These are phyloP conservation scores for Ensete glaucum DNA, from an alignment of 176 grass and related monocot genomes.

Conservation along the genomic window DNA sequence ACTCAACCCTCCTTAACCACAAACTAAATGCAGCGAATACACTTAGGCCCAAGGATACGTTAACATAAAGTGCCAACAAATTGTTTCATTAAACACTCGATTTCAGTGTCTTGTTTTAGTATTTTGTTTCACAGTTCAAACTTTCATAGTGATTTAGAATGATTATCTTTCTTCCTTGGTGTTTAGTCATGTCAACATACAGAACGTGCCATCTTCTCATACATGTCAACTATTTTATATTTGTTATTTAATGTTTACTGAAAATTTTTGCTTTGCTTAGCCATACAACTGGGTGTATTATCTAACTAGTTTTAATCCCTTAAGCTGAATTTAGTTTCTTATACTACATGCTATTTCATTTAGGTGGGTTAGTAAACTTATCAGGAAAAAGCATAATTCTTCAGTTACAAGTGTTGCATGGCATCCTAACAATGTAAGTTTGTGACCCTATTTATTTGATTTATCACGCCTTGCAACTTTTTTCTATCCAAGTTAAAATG, in stretches of 20 bases:
- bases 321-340: neutral
- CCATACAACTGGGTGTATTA: neutral
- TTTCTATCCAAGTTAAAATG: neutral
- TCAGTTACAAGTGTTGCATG: slow-evolving; percentile 87
- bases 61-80: neutral
- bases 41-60: neutral
- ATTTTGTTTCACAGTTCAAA: neutral
- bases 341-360: slow-evolving; percentile 13
- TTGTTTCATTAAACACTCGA: neutral
- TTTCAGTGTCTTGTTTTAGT: neutral
- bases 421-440: slow-evolving; percentile 98
- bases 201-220: neutral
- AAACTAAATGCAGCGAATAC: neutral
- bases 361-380: slow-evolving; percentile 99
- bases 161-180: neutral
- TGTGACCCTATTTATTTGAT: slow-evolving; percentile 3
- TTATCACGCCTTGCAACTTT: neutral
- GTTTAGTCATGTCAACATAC: neutral
- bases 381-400: slow-evolving; percentile 94
- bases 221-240: neutral
- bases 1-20: neutral
- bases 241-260: neutral
- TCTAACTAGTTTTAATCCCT: neutral
- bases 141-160: neutral
- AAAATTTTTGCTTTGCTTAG: neutral